Conservation (phyloP, 75 land plant species). For the Cryptomeria japonica region DNA sequence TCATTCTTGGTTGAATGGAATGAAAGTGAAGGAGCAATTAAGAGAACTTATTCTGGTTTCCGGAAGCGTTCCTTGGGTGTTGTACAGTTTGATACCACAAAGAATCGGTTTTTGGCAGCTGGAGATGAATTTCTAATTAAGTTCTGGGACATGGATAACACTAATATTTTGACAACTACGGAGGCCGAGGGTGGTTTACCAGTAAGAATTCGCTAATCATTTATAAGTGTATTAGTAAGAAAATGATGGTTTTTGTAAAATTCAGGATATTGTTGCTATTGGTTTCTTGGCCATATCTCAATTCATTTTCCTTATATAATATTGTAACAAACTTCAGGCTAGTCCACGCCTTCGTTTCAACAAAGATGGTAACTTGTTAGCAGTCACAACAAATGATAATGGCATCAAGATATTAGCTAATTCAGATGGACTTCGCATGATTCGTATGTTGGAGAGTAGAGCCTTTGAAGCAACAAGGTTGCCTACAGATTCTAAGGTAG, state of each 20-base stretch:
- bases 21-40: conserved; percentile 34
- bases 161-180: conserved; percentile 16
- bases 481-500: conserved; percentile 45
- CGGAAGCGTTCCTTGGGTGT: conserved; percentile 25
- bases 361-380: conserved; percentile 41
- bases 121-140: conserved; percentile 24
- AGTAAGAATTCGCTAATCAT: conserved; percentile 2
- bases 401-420: conserved; percentile 51
- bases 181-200: conserved; percentile 24
- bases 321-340: conserved; percentile 19
- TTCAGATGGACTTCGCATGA: conserved; percentile 31
- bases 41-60: conserved; percentile 21
- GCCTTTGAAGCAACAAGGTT: conserved; percentile 43
- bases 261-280: not conserved
- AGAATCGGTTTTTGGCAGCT: conserved; percentile 20
- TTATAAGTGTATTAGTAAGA: not conserved
- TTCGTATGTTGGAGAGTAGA: conserved; percentile 44
- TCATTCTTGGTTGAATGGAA: conserved; percentile 24
- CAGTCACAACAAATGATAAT: conserved; percentile 43
- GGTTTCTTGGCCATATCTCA: not conserved
- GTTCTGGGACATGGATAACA: conserved; percentile 30
- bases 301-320: not conserved
- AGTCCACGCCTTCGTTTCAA: conserved; percentile 46
- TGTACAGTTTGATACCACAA: conserved; percentile 25
- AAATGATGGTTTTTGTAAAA: not conserved